phyloP scores from a whole-genome alignment of 73 alveolate species.

The Diophrys appendiculata region DNA sequence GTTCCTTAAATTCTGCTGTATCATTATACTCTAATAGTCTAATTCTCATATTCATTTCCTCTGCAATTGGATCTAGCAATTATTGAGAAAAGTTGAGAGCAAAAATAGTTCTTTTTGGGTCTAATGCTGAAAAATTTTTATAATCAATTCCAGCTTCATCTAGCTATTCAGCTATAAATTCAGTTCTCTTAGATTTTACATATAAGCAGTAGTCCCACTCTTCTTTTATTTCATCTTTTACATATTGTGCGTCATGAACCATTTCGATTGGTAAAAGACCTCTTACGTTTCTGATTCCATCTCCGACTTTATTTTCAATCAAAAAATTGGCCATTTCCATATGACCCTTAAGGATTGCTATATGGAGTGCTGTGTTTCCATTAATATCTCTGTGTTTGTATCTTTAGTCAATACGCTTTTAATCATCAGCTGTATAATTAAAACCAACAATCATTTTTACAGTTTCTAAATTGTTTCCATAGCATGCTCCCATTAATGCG shows the following conservation, averaged over 20 bases:
- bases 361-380: slow-evolving; percentile 34
- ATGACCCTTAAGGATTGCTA: slow-evolving; percentile 18
- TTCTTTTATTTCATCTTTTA: neutral
- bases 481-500: slow-evolving; percentile 41
- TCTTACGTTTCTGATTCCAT: slow-evolving; percentile 21
- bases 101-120: neutral
- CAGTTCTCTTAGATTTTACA: neutral
- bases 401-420: neutral
- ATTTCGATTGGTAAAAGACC: slow-evolving; percentile 30
- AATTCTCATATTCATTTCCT: neutral
- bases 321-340: slow-evolving; percentile 10
- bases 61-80: neutral
- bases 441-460: slow-evolving; percentile 6
- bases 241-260: neutral
- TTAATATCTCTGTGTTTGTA: neutral
- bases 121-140: neutral
- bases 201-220: neutral
- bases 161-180: neutral
- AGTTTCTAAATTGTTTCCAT: slow-evolving; percentile 5
- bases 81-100: neutral
- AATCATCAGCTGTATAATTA: slow-evolving; percentile 1
- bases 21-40: neutral
- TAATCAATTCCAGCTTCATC: neutral
- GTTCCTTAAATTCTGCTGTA: neutral
- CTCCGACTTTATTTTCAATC: neutral